These are phyloP conservation scores for Trypanosoma cruzi DNA, from an alignment of 208 protist species.

Conservation along the genomic window DNA sequence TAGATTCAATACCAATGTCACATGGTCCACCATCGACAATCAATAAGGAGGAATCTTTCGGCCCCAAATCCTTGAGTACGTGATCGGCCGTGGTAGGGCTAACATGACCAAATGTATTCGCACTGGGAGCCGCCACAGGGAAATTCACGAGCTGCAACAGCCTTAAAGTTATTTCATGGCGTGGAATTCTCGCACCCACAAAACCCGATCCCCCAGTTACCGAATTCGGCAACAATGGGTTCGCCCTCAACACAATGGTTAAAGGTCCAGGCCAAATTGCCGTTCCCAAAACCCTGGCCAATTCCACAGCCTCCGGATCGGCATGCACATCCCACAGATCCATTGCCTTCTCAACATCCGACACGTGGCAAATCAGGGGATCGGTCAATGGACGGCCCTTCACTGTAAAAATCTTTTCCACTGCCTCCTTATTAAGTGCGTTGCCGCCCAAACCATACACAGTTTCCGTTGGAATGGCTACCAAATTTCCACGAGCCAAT, in stretches of 20 bases:
- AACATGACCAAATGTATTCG: slow-evolving; percentile 94
- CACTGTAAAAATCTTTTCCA: slow-evolving; percentile 93
- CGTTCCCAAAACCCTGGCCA: slow-evolving; percentile 63
- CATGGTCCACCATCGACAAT: slow-evolving; percentile 91
- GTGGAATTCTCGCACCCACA: slow-evolving; percentile 88
- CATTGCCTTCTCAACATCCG: slow-evolving; percentile 54
- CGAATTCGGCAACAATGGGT: slow-evolving; percentile 54
- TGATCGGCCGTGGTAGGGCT: slow-evolving; percentile 91
- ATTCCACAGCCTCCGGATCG: slow-evolving; percentile 40
- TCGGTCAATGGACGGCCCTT: slow-evolving; percentile 96
- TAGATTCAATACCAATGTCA: slow-evolving; percentile 93
- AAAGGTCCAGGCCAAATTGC: slow-evolving; percentile 94
- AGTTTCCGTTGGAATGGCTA: slow-evolving; percentile 98
- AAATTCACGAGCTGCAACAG: slow-evolving; percentile 75
- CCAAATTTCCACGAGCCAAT: slow-evolving; percentile 68
- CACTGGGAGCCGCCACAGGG: slow-evolving; percentile 90
- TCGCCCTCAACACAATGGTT: slow-evolving; percentile 86
- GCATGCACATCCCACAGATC: slow-evolving; percentile 62
- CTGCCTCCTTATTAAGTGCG: slow-evolving; percentile 85
- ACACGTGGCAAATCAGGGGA: slow-evolving; percentile 97
- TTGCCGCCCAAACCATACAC: slow-evolving; percentile 98
- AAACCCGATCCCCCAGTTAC: slow-evolving; percentile 89
- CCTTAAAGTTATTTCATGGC: slow-evolving; percentile 63
- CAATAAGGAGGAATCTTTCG: slow-evolving; percentile 65
- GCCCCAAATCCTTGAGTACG: slow-evolving; percentile 91